Percentiles rank a stretch among this genome's conserved stretches.
Conservation (phyloP, 768 basidiomycete genomes). For the Lactarius evosmus region DNA sequence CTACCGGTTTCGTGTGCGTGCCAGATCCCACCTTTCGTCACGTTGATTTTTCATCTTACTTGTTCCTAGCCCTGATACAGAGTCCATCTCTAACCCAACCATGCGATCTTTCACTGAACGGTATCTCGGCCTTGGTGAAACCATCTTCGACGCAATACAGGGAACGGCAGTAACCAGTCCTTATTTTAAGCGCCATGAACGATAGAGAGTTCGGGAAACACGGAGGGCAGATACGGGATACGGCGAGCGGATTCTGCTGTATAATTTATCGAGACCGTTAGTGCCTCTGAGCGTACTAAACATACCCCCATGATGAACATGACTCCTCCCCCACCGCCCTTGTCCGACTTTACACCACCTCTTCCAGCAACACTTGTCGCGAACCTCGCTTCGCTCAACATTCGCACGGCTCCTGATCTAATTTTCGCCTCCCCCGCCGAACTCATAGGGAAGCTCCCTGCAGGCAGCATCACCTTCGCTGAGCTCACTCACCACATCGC, state of each 20-base stretch:
- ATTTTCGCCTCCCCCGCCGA: conserved; percentile 15
- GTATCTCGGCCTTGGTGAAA: conserved; percentile 85
- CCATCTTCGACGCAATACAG: conserved; percentile 81
- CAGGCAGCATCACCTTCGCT: conserved; percentile 19
- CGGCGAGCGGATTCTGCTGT: background rate
- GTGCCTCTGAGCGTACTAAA: background rate
- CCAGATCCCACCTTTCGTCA: conserved; percentile 9
- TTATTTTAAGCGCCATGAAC: conserved; percentile 67
- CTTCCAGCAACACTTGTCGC: conserved; percentile 19
- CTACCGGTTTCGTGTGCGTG: conserved; percentile 87
- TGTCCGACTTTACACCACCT: conserved; percentile 16
- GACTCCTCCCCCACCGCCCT: conserved; percentile 3
- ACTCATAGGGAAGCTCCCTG: conserved; percentile 19
- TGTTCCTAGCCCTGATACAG: conserved; percentile 58
- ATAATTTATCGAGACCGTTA: background rate
- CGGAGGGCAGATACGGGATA: background rate
- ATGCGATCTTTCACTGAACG: conserved; percentile 71
- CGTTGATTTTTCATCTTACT: conserved; percentile 9
- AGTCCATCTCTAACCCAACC: conserved; percentile 72
- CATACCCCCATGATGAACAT: conserved; percentile 14
- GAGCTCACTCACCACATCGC: conserved; percentile 21
- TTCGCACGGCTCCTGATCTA: conserved; percentile 19
- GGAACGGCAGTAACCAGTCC: conserved; percentile 81
- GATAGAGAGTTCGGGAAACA: conserved; percentile 25
- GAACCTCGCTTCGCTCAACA: conserved; percentile 22